Percentiles rank a stretch among this genome's conserved stretches.
Evolutionary conservation across 1,284 basidiomycete genomes (phyloP).

Genomic region (Cutaneotrichosporon sp.): DNA sequence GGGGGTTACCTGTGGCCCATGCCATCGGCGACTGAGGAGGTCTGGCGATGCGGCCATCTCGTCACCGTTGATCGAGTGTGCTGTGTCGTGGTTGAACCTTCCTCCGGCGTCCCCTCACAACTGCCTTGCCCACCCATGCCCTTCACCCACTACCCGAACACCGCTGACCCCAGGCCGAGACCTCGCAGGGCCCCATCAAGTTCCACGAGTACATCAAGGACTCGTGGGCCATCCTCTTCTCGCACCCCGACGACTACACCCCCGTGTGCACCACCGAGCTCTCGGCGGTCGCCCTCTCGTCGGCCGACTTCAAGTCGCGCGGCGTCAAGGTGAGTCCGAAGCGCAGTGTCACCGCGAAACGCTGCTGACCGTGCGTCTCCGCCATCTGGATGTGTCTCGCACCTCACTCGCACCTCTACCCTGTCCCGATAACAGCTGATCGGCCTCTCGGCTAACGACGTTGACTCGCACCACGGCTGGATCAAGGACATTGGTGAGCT

Average conservation of each 20-base stretch:
- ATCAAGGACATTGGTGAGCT: conserved; percentile 71
- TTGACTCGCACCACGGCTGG: conserved; percentile 85
- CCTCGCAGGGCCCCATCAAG: conserved; percentile 62
- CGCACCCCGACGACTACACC: conserved; percentile 74
- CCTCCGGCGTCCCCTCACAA: background rate
- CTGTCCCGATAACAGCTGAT: conserved; percentile 58
- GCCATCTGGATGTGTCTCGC: background rate
- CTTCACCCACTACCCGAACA: background rate
- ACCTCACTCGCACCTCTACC: conserved; percentile 44
- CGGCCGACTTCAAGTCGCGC: conserved; percentile 80
- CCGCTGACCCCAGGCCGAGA: conserved; percentile 74
- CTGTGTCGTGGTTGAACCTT: too few species aligned
- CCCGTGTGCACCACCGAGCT: conserved; percentile 92
- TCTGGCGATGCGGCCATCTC: too few species aligned
- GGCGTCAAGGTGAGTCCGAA: conserved; percentile 68
- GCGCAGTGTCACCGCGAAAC: background rate
- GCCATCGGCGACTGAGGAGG: too few species aligned
- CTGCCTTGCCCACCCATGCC: too few species aligned
- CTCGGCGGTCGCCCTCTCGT: conserved; percentile 85
- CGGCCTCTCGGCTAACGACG: conserved; percentile 86
- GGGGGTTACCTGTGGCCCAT: too few species aligned
- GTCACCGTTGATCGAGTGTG: too few species aligned
- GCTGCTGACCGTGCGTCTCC: background rate
- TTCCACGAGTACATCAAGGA: conserved; percentile 91
- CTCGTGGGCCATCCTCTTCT: conserved; percentile 91